Percentiles rank a stretch among this genome's conserved stretches.
Conservation (phyloP, 2,329 filamentous ascomycete species). For the Aureobasidium sp. region DNA sequence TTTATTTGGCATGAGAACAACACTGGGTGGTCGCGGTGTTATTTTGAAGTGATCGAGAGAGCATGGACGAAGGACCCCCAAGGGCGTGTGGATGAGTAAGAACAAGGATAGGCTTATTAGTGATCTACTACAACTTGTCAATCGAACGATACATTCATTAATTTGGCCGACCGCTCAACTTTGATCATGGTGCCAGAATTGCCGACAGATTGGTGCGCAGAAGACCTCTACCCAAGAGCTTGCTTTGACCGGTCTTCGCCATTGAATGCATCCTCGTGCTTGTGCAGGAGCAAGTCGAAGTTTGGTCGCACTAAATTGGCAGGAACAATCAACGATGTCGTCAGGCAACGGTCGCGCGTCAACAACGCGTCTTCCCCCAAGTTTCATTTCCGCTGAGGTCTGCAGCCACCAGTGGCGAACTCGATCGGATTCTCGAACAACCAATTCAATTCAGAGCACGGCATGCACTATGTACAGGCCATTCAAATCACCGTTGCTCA, state of each 20-base stretch:
- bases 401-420: not conserved
- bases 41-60: not conserved
- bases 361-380: constrained; percentile 5
- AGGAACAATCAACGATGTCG: not conserved
- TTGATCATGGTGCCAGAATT: not conserved
- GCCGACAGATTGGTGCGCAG: not conserved
- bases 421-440: not conserved
- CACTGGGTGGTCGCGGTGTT: not conserved
- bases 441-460: no score
- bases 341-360: constrained; percentile 9
- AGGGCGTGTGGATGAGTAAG: not conserved
- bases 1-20: not conserved
- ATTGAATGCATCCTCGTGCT: not conserved
- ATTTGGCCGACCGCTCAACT: not conserved
- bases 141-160: not conserved
- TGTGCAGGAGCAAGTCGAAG: not conserved
- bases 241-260: no score
- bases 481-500: constrained; percentile 22
- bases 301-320: not conserved
- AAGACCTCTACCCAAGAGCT: not conserved
- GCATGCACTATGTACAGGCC: constrained; percentile 17
- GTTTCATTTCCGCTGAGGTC: no score
- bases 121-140: not conserved
- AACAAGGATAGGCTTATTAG: not conserved
- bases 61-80: not conserved